Base-by-base conservation (phyloP, 352 stramenopile genomes). In the Phytophthora cactorum region DNA sequence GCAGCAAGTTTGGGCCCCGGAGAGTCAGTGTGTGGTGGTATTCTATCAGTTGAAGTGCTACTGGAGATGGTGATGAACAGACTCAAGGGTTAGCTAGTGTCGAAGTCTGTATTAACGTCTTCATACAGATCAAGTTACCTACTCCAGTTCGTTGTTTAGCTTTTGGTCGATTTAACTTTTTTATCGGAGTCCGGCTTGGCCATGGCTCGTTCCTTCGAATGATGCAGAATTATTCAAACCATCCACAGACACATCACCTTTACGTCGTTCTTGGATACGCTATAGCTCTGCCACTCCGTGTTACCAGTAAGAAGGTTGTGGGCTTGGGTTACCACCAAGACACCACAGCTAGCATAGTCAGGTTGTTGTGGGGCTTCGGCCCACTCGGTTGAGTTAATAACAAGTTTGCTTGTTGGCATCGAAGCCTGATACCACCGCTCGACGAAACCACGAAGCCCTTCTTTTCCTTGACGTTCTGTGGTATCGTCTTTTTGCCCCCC, bases 171-270 rank as follows among this genome's bases (percentile, higher is more conserved):
- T 61, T 15, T 17, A 2, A 4, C 17, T 12, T 25, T 22, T 0
- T 22, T 22, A 22, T 22, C 17, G 47, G 3, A 28, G 8, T 15
- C 2, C 22, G 27, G 4, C n/a, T 22, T 28, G 3, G 28, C 7
- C 6, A 46, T 52, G 52, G 4, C 1, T 25, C 27, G 3, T 22
- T 41, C 32, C 1, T 31, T 22, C 10, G 58, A 65, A 5, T 59
- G 25, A 17, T 28, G 39, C 15, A 52, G n/a, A n/a, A 59, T 59
- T 10, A 66, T 15, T 28, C 59, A 54, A 6, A 65, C 6, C 46
- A 65, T 44, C 3, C 57, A 17, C 4, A 64, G 28, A 4, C 45
- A 3, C 57, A 64, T 51, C 1, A 53, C 39, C 17, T 59, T 58
- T 1, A 66, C n/a, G 29, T 47, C 28, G 6, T 46, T 17, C 29